These are phyloP conservation scores for Kondoa malvinella DNA, from an alignment of 768 basidiomycete species.

Conservation along the genomic window DNA sequence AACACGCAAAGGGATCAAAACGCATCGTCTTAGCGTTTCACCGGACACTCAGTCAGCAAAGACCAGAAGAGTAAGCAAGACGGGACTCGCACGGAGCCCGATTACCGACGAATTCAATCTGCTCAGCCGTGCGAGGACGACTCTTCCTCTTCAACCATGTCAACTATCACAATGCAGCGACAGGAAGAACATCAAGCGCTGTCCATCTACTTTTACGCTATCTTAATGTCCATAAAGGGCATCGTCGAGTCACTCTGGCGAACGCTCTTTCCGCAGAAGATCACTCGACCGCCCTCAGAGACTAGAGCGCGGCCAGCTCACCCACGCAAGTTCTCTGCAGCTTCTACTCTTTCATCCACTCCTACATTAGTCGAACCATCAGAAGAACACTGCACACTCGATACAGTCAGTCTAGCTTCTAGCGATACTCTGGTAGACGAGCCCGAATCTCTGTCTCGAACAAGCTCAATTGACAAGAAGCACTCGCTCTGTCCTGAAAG, in stretches of 20 bases:
- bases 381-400: background rate
- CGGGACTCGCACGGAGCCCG: no score
- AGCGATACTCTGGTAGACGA: no score
- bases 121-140: no score
- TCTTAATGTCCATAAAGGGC: background rate
- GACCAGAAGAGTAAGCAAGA: no score
- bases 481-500: no score
- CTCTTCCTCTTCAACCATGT: background rate
- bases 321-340: background rate
- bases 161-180: background rate
- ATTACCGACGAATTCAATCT: no score
- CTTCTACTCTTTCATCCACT: background rate
- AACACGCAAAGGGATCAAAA: no score
- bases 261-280: background rate
- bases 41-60: no score
- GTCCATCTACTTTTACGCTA: background rate
- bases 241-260: background rate
- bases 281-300: background rate
- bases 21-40: no score
- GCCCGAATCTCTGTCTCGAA: no score
- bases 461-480: no score
- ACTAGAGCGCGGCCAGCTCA: background rate
- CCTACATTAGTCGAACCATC: background rate
- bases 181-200: background rate
- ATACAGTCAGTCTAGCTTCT: background rate